Conservation (phyloP, 2,329 filamentous ascomycete genomes). For the Zalaria obscura region DNA sequence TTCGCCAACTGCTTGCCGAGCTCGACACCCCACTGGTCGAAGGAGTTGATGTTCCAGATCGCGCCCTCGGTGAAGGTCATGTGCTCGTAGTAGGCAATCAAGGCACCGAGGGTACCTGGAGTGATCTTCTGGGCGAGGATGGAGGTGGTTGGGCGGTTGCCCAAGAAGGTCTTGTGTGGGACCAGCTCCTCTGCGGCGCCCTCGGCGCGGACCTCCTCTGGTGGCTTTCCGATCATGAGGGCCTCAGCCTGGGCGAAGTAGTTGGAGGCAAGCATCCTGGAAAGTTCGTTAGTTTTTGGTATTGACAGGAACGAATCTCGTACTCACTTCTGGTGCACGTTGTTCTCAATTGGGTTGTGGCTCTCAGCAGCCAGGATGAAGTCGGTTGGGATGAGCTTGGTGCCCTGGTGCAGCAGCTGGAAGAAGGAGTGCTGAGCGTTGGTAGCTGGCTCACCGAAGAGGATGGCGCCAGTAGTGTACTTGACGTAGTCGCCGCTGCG, state of each 20-base stretch:
- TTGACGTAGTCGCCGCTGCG: conserved; percentile 78
- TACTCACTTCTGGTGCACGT: conserved; percentile 72
- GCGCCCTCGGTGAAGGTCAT: conserved; percentile 95
- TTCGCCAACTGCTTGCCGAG: conserved; percentile 89
- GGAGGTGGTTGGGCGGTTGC: conserved; percentile 91
- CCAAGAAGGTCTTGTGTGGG: conserved; percentile 98
- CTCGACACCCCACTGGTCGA: conserved; percentile 99
- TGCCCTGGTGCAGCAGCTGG: conserved; percentile 97
- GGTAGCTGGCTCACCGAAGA: conserved; percentile 96
- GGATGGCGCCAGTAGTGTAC: conserved; percentile 90
- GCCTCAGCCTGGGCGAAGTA: conserved; percentile 83
- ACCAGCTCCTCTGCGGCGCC: conserved; percentile 61
- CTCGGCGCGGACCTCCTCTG: conserved; percentile 65
- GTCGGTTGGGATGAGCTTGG: conserved; percentile 95
- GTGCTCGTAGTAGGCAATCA: conserved; percentile 99
- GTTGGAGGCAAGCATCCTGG: conserved; percentile 72
- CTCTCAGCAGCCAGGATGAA: conserved; percentile 95
- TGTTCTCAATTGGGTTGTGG: conserved; percentile 86
- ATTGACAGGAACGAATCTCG: no score
- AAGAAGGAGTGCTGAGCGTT: conserved; percentile 99
- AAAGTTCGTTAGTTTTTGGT: neutral
- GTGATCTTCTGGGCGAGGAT: conserved; percentile 92
- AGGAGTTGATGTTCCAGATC: conserved; percentile 98
- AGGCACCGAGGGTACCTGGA: conserved; percentile 77
- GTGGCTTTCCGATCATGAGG: conserved; percentile 80